Base-by-base conservation (phyloP, 1,284 basidiomycete species). In the Exobasidium cylindrosporum region DNA sequence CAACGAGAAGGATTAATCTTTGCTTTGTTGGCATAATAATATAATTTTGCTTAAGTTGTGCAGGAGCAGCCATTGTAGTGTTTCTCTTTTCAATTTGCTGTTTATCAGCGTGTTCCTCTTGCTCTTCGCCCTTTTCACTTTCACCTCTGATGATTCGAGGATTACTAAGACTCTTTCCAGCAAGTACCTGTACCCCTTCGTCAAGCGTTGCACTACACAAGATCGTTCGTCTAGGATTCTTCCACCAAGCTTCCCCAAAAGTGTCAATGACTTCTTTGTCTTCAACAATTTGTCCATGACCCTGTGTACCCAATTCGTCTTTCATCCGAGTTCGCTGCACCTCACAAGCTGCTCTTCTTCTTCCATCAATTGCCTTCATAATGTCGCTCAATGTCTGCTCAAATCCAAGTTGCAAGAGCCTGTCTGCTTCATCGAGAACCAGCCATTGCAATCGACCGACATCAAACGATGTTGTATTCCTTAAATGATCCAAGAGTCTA, bases 201-300 rank as follows among this genome's bases (percentile, higher is more conserved):
- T 89, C 86, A 45, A 98, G 92, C 0, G 96, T 99, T 3, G 96
- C 96, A 6, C 93, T 97, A 84, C 96, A 99, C 13, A 99, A 85
- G 17, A 99, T 84, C 0, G 92, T 95, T 69, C 91, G 61, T n/a
- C 77, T 62, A 89, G 87, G 31, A 94, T 69, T 60, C 17, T 66
- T 60, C 78, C 77, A 78, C 78, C 79, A 80, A 1, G 65, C 57
- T 49, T 74, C 68, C 21, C 73, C 74, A 17, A 76, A 63, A 21
- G 28, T 49, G 14, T 58, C 52, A 1, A 31, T 50, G n/a, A 57
- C 53, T 17, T 57, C 55, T 0, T 60, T 28, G 28, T 57, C 63
- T 6, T 60, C 46, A n/a, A 53, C 26, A 26, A 44, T 45, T 7
- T 26, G 54, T 2, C 35, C 28, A 21, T 31, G 40, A 90, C n/a